Percentiles rank a stretch among this genome's conserved stretches.
Evolutionary conservation across 2,329 filamentous ascomycete genomes (phyloP).

Genomic region (Eutypa lata): DNA sequence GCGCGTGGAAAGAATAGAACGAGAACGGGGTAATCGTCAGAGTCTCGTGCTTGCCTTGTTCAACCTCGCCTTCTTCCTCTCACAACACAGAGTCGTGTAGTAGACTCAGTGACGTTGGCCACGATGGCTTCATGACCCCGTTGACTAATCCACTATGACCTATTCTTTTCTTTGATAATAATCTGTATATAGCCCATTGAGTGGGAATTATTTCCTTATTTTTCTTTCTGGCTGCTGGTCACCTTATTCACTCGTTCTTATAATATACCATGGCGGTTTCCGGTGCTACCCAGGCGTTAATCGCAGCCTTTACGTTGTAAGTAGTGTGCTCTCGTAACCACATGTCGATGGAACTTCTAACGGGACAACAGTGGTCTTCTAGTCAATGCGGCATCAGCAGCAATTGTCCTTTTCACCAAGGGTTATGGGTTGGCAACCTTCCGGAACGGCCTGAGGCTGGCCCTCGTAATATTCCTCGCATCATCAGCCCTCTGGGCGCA

Average conservation of each 20-base stretch:
- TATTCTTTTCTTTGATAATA: constrained; percentile 29
- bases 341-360: constrained; percentile 19
- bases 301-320: constrained; percentile 55
- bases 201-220: constrained; percentile 39
- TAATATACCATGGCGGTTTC: constrained; percentile 41
- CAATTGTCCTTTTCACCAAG: constrained; percentile 43
- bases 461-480: constrained; percentile 54
- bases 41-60: not conserved
- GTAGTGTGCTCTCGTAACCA: constrained; percentile 21
- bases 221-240: constrained; percentile 24
- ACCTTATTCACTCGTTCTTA: constrained; percentile 21
- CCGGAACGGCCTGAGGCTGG: constrained; percentile 61
- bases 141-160: constrained; percentile 14
- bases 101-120: constrained; percentile 10
- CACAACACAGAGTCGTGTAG: not conserved
- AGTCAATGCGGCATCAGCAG: constrained; percentile 47
- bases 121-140: constrained; percentile 14
- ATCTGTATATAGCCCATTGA: constrained; percentile 42
- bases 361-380: constrained; percentile 44
- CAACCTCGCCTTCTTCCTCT: not conserved
- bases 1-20: too few species aligned
- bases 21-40: too few species aligned
- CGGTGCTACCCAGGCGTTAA: constrained; percentile 44
- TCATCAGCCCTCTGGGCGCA: constrained; percentile 53
- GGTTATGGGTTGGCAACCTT: constrained; percentile 47